Evolutionary conservation across 208 protist genomes (phyloP).

Genomic region (Naegleria gruberi): DNA sequence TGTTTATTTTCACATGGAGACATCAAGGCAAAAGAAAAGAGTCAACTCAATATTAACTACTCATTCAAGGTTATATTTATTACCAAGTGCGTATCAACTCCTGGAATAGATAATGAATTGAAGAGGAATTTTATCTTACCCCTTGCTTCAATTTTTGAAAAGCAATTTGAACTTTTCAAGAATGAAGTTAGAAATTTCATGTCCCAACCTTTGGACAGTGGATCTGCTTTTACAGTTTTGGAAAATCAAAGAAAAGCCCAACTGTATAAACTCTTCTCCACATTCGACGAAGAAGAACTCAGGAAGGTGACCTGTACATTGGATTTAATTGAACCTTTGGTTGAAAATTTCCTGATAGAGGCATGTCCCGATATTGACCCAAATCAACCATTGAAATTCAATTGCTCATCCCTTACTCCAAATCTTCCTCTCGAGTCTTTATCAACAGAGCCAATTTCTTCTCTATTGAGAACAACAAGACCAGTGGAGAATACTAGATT

Average conservation of each 20-base stretch:
- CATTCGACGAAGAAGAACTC: neutral
- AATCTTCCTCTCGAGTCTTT: no score
- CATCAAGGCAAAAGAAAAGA: neutral
- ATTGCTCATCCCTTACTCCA: no score
- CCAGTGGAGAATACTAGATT: neutral
- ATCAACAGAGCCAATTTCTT: no score
- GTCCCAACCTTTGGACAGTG: neutral
- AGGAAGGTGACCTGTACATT: neutral
- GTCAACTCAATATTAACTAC: neutral
- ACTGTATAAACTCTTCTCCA: neutral
- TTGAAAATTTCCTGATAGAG: no score
- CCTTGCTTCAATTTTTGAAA: neutral
- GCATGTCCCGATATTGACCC: neutral
- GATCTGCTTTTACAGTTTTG: neutral
- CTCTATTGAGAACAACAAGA: no score
- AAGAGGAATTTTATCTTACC: neutral
- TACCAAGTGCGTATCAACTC: neutral
- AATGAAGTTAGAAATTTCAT: neutral
- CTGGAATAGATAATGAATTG: neutral
- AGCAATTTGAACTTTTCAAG: neutral
- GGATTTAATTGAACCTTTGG: neutral
- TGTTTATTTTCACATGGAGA: neutral
- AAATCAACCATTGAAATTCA: no score
- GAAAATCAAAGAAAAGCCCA: neutral
- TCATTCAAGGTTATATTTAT: neutral